Base-by-base conservation (phyloP, 192 early-diverging fungal genomes). In the Backusella mclennaniae region DNA sequence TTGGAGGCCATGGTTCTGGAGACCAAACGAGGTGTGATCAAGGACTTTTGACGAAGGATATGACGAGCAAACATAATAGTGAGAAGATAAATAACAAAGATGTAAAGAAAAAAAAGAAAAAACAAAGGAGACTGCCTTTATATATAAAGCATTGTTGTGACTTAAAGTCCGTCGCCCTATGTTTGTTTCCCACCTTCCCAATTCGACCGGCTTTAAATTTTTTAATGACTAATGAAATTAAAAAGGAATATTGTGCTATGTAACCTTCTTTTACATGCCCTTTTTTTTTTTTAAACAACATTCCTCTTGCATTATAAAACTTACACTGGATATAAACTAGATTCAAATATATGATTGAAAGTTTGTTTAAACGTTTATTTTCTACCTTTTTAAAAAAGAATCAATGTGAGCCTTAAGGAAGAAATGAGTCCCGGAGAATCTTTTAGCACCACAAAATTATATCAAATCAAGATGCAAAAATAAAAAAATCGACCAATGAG, bases 1-100 rank as follows among this genome's bases (percentile, higher is more conserved):
- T 84, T 74, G 26, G 73, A 75, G 19, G 78, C 53, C 63, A 79
- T 74, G 12, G 78, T 42, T 42, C 78, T 69, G 35, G 68, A 23
- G 8, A 69, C 15, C 35, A 69, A 39, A 63, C 56, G 56, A 39
- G 68, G 68, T 69, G 68, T 69, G 21, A 36, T 36, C 21, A 69
- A 36, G 8, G 68, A 69, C 4, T 69, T 69, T 69, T 69, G 19
- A 41, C 35, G n/a, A 69, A 69, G 68, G 12, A 69, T 39, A 41
- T 69, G 68, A 69, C 68, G 68, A 69, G 35, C 36, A 11, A 69
- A 69, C 68, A 69, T 35, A 19, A 71, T n/a, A 38, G 14, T 15
- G 19, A 49, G 19, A 39, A 69, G 68, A 19, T 8, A 42, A 69
- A 36, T 4, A 71, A 71, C 17, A 33, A 46, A 44, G 29, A 33